A percentile compares a stretch with the other conserved stretches of the same genome.
Conservation (phyloP, 2,329 filamentous ascomycete species). For the Bisporella sp. region DNA sequence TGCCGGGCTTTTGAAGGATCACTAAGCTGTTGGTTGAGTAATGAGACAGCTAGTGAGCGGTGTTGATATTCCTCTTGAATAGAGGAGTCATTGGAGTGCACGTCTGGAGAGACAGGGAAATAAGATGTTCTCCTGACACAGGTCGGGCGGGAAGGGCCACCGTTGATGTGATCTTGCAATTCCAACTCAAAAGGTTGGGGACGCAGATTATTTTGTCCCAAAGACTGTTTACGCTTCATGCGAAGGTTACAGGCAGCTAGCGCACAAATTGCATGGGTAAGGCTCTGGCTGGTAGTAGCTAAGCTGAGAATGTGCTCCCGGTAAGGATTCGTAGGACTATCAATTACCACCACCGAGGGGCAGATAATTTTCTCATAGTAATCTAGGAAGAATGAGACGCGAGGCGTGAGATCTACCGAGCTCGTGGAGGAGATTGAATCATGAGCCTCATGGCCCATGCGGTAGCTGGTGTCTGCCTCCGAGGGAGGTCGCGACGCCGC, state of each 20-base stretch:
- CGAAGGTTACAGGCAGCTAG: constrained; percentile 83
- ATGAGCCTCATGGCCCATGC: constrained; percentile 21
- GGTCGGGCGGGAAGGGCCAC: constrained; percentile 13
- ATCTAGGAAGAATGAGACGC: constrained; percentile 83
- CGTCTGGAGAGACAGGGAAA: constrained; percentile 32
- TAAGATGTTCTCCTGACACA: constrained; percentile 17
- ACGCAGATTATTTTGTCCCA: constrained; percentile 45
- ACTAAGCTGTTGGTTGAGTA: constrained; percentile 78
- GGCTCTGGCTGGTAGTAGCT: constrained; percentile 67
- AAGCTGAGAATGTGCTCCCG: constrained; percentile 74
- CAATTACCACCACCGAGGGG: constrained; percentile 85
- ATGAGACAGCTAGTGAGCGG: constrained; percentile 67
- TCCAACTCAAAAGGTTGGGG: constrained; percentile 32
- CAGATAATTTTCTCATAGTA: constrained; percentile 93
- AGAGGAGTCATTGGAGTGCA: constrained; percentile 42
- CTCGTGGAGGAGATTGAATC: constrained; percentile 45
- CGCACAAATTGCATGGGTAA: constrained; percentile 91
- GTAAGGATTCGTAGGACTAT: constrained; percentile 80
- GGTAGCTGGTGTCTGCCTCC: constrained; percentile 24
- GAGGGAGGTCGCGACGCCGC: constrained; percentile 22
- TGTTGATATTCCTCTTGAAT: constrained; percentile 80
- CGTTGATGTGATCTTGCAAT: constrained; percentile 24
- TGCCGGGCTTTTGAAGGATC: constrained; percentile 69
- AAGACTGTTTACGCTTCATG: constrained; percentile 67
- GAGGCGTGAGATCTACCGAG: constrained; percentile 58